Percentiles rank a stretch among this genome's conserved stretches.
These are phyloP conservation scores for Teratosphaeria nubilosa DNA, from an alignment of 2,329 filamentous ascomycete species.

Conservation along the genomic window DNA sequence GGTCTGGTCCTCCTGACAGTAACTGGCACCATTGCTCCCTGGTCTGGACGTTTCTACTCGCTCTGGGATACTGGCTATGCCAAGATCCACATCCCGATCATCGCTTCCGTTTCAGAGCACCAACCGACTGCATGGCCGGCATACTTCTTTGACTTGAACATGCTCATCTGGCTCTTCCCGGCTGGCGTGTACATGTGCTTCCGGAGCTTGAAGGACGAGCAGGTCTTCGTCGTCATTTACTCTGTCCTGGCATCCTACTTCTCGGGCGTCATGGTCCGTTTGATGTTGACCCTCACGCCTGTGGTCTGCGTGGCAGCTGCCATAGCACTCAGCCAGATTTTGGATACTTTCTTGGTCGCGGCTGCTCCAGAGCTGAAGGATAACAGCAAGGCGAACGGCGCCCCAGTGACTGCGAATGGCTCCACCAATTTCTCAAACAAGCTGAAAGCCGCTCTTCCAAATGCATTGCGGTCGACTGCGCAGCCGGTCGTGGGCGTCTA, in stretches of 20 bases:
- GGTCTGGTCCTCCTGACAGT: slow-evolving; percentile 77
- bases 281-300: slow-evolving; percentile 95
- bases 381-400: slow-evolving; percentile 27
- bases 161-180: slow-evolving; percentile 98
- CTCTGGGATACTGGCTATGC: slow-evolving; percentile 98
- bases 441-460: slow-evolving; percentile 43
- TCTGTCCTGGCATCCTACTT: slow-evolving; percentile 97
- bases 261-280: slow-evolving; percentile 95
- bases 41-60: slow-evolving; percentile 98
- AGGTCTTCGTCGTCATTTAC: slow-evolving; percentile 96
- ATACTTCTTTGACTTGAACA: slow-evolving; percentile 97
- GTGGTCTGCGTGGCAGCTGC: slow-evolving; percentile 93
- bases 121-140: slow-evolving; percentile 98
- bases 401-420: slow-evolving; percentile 28
- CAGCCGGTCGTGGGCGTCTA: slow-evolving; percentile 76
- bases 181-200: slow-evolving; percentile 98
- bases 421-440: slow-evolving; percentile 40
- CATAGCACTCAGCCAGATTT: slow-evolving; percentile 73
- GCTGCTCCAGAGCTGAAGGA: slow-evolving; percentile 43
- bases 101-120: slow-evolving; percentile 98
- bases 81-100: slow-evolving; percentile 98
- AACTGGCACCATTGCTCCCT: slow-evolving; percentile 86
- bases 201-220: slow-evolving; percentile 84
- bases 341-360: slow-evolving; percentile 72
- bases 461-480: slow-evolving; percentile 58